phyloP scores from a whole-genome alignment of 495 filamentous ascomycete genomes.

The Neurospora sublineolata region DNA sequence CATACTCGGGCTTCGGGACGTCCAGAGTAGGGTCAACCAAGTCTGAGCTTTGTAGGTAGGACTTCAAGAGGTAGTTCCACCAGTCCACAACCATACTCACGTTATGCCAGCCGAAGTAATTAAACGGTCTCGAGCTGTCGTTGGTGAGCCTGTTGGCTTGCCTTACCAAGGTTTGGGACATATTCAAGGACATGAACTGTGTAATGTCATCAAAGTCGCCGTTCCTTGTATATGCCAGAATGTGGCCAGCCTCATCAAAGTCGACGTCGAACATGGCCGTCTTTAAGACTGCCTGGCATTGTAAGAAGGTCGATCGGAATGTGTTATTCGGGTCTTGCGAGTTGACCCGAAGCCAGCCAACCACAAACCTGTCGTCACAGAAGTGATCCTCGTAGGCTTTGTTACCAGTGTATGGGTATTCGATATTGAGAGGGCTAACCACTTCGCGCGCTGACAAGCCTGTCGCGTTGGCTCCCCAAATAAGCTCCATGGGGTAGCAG shows the following conservation, averaged over 20 bases:
- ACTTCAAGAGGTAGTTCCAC: constrained; percentile 12
- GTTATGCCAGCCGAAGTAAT: background rate
- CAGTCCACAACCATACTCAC: background rate
- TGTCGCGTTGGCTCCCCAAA: no score
- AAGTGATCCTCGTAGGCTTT: no score
- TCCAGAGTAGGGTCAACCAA: no score
- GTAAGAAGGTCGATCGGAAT: constrained; percentile 15
- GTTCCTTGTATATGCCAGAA: background rate
- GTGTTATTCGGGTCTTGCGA: background rate
- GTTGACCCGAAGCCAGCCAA: constrained; percentile 15
- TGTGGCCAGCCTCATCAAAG: constrained; percentile 18
- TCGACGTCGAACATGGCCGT: constrained; percentile 24
- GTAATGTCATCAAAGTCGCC: background rate
- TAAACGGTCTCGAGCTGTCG: background rate
- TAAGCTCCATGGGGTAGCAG: no score
- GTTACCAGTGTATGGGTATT: no score
- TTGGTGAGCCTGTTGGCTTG: background rate
- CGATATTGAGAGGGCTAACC: no score
- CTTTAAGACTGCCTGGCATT: constrained; percentile 14
- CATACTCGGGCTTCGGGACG: no score
- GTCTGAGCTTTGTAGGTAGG: no score
- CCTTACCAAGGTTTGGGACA: background rate
- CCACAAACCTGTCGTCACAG: constrained; percentile 2
- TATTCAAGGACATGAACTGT: background rate
- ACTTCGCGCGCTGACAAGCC: no score